Evolutionary conservation across 2,329 filamentous ascomycete genomes (phyloP).

Genomic region (Aspergillus melleus): DNA sequence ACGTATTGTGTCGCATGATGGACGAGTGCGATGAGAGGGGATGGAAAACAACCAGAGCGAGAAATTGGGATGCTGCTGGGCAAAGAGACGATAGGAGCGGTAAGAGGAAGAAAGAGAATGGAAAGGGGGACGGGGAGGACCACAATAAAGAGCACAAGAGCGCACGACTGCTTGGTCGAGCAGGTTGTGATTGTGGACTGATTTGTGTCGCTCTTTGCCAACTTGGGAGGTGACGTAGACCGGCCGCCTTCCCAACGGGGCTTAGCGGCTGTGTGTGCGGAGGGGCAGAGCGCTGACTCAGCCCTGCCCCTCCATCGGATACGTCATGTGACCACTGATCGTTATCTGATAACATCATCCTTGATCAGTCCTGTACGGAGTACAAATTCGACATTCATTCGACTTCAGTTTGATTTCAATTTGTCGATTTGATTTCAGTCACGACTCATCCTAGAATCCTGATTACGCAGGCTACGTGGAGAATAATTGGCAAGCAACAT

Average conservation of each 20-base stretch:
- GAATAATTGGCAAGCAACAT: background rate
- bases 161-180: background rate
- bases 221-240: background rate
- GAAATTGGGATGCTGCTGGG: background rate
- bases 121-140: background rate
- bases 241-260: background rate
- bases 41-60: background rate
- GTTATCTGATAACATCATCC: background rate
- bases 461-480: background rate
- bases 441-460: too few relatives aligned
- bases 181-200: background rate
- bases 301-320: too few relatives aligned
- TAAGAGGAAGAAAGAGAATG: background rate
- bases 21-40: background rate
- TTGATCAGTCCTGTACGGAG: too few relatives aligned
- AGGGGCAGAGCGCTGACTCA: background rate
- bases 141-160: background rate
- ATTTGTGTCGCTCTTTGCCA: background rate
- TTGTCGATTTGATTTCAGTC: too few relatives aligned
- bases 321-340: background rate
- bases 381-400: too few relatives aligned
- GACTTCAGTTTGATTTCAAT: too few relatives aligned
- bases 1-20: constrained; percentile 30
- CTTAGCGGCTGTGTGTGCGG: background rate
- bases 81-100: background rate